Conservation (phyloP, 768 basidiomycete species). For the Tremella yokohamensis region DNA sequence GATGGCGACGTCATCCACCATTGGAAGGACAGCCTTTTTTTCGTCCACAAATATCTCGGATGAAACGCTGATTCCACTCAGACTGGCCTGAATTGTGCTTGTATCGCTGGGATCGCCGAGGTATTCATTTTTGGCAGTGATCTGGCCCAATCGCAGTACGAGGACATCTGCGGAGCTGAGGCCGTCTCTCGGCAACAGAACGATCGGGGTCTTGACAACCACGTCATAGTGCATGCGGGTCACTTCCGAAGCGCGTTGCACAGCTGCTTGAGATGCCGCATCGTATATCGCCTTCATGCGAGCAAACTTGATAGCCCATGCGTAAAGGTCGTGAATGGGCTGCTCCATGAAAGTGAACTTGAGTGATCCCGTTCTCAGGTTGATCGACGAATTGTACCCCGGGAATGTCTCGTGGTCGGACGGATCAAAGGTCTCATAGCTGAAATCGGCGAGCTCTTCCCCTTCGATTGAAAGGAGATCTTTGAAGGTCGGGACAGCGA, state of each 20-base stretch:
- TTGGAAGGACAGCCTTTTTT: conserved; percentile 63
- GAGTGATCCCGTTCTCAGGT: conserved; percentile 80
- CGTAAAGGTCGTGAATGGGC: conserved; percentile 82
- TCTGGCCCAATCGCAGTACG: conserved; percentile 80
- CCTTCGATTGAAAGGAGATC: conserved; percentile 90
- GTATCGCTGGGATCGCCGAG: conserved; percentile 54
- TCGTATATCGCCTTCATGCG: conserved; percentile 92
- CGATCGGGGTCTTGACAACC: conserved; percentile 85
- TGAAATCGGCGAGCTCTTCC: conserved; percentile 86
- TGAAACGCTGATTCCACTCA: conserved; percentile 76
- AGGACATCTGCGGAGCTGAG: conserved; percentile 64
- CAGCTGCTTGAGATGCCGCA: conserved; percentile 86
- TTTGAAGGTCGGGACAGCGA: conserved; percentile 67
- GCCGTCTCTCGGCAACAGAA: conserved; percentile 73
- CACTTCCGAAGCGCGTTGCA: conserved; percentile 78
- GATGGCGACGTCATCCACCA: conserved; percentile 86
- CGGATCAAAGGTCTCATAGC: conserved; percentile 85
- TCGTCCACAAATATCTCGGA: conserved; percentile 62
- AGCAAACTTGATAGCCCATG: conserved; percentile 78
- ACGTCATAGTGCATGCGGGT: conserved; percentile 82
- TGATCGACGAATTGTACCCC: conserved; percentile 78
- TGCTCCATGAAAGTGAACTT: conserved; percentile 82
- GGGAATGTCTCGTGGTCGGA: conserved; percentile 61
- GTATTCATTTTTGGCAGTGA: conserved; percentile 74
- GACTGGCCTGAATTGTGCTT: conserved; percentile 67